Percentiles rank a stretch among this genome's conserved stretches.
These are phyloP conservation scores for Iris macrosiphon DNA, from an alignment of 106 monocot species.

Conservation along the genomic window DNA sequence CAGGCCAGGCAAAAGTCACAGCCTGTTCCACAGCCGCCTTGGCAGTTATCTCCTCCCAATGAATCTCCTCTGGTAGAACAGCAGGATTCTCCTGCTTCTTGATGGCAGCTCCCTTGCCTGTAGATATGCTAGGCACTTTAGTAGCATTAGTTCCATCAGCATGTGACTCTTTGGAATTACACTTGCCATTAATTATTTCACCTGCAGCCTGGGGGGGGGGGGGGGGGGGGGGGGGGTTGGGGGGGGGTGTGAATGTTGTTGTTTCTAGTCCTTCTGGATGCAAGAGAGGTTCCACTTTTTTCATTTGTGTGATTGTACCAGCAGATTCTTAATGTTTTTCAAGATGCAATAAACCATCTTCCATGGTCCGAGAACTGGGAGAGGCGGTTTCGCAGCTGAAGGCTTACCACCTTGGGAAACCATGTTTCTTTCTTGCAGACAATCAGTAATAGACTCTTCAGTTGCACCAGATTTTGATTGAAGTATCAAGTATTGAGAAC, in stretches of 20 bases:
- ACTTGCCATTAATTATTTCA: constrained; percentile 19
- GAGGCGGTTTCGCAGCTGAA: constrained; percentile 26
- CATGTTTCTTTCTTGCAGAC: constrained; percentile 28
- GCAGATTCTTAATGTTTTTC: constrained; percentile 42
- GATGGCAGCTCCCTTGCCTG: background rate
- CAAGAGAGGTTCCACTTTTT: constrained; percentile 11
- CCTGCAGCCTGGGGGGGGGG: background rate
- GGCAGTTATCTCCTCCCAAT: constrained; percentile 23
- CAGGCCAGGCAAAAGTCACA: constrained; percentile 16
- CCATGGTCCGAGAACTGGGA: constrained; percentile 22
- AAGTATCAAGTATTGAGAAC: constrained; percentile 54
- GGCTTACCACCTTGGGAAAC: constrained; percentile 25
- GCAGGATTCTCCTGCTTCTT: constrained; percentile 31
- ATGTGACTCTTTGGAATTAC: constrained; percentile 9
- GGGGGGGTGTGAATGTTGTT: too few relatives aligned
- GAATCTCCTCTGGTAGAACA: constrained; percentile 21
- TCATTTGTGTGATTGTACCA: constrained; percentile 22
- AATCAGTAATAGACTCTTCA: constrained; percentile 57
- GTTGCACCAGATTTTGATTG: constrained; percentile 36
- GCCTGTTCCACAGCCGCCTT: constrained; percentile 11
- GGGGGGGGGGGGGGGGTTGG: too few relatives aligned
- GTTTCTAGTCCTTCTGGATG: constrained; percentile 13
- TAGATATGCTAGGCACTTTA: background rate
- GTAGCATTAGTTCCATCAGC: constrained; percentile 13
- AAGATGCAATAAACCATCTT: constrained; percentile 37